Conservation (phyloP, 768 basidiomycete genomes). For the Xerocomellus dryophilus region DNA sequence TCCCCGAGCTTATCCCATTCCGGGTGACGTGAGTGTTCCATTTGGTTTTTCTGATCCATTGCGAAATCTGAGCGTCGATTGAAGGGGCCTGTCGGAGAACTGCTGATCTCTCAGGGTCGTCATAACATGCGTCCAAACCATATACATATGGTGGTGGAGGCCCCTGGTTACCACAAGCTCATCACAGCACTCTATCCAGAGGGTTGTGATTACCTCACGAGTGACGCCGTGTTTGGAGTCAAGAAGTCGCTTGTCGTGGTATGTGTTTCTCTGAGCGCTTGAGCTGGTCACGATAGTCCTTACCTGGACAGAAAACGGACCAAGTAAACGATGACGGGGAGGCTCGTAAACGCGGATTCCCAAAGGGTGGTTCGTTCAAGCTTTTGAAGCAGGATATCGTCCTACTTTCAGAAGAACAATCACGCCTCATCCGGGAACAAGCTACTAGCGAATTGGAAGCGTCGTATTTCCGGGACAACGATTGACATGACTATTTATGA, state of each 20-base stretch:
- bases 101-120: constrained; percentile 55
- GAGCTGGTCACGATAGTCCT: background rate
- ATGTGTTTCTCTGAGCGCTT: constrained; percentile 24
- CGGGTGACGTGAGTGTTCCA: constrained; percentile 51
- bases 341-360: constrained; percentile 50
- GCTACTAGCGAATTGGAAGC: constrained; percentile 11
- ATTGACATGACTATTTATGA: background rate
- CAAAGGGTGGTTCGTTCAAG: constrained; percentile 45
- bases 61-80: constrained; percentile 7
- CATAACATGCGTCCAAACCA: constrained; percentile 82
- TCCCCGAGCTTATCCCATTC: constrained; percentile 68
- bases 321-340: constrained; percentile 52
- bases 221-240: constrained; percentile 81
- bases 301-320: constrained; percentile 43
- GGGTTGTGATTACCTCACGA: constrained; percentile 61
- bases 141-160: constrained; percentile 69
- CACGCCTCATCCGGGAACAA: constrained; percentile 28
- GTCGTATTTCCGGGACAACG: background rate
- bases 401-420: constrained; percentile 43
- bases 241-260: constrained; percentile 77
- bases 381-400: constrained; percentile 46
- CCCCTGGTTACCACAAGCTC: constrained; percentile 70
- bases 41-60: constrained; percentile 3
- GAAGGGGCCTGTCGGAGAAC: constrained; percentile 66
- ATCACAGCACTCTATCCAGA: constrained; percentile 73